These are phyloP conservation scores for Croton setiger DNA, from an alignment of 441 rosid genomes.

Conservation along the genomic window DNA sequence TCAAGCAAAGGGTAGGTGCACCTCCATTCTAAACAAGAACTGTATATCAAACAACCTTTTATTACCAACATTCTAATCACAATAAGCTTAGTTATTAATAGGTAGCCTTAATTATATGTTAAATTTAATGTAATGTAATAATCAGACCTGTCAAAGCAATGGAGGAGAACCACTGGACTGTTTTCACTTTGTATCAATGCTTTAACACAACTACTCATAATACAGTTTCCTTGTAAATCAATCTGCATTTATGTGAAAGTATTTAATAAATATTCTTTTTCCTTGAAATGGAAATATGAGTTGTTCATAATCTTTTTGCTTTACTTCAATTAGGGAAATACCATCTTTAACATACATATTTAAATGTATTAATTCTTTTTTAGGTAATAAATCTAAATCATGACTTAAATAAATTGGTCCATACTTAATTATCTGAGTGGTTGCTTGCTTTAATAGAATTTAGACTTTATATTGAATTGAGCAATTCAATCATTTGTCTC, in stretches of 20 bases:
- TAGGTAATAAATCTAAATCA: no score
- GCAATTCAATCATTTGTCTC: no score
- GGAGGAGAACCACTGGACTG: slow-evolving; percentile 68
- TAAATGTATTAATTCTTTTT: no score
- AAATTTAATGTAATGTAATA: no score
- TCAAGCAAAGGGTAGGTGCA: slow-evolving; percentile 73
- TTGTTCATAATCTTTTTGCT: no score
- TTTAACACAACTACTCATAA: slow-evolving; percentile 77
- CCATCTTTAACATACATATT: no score
- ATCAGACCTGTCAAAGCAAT: slow-evolving; percentile 75
- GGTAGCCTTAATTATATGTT: background rate
- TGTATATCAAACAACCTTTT: slow-evolving; percentile 27
- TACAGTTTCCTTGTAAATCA: slow-evolving; percentile 24
- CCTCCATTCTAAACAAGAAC: slow-evolving; percentile 98
- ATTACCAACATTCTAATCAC: background rate
- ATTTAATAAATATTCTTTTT: background rate
- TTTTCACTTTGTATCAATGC: slow-evolving; percentile 37
- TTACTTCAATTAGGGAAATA: no score
- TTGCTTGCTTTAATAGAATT: no score
- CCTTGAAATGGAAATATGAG: no score
- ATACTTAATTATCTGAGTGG: no score
- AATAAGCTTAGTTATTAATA: background rate
- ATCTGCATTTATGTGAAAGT: slow-evolving; percentile 10
- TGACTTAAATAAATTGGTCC: no score
- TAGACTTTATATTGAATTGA: no score